Conservation (phyloP, 1,284 basidiomycete species). For the Wallemia ichthyophaga region DNA sequence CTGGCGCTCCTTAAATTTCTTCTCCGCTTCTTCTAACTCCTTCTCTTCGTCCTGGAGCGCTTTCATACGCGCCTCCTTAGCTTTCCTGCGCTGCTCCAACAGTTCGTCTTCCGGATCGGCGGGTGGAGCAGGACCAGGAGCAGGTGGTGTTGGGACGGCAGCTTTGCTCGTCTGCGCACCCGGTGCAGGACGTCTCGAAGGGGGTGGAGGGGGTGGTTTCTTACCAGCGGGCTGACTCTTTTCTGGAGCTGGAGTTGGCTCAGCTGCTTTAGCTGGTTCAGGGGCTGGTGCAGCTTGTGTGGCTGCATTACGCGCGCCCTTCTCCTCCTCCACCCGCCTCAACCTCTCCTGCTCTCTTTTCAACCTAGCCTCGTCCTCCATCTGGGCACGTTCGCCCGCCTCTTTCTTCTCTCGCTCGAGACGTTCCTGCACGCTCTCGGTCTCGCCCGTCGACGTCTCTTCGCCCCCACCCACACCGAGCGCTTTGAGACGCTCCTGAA, state of each 20-base stretch:
- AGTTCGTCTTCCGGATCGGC: neutral
- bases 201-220: neutral
- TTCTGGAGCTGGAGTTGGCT: conserved; percentile 4
- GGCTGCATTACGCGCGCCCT: conserved; percentile 18
- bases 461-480: conserved; percentile 35
- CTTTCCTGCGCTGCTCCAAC: conserved; percentile 1
- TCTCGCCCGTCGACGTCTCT: conserved; percentile 21
- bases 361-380: conserved; percentile 44
- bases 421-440: conserved; percentile 48
- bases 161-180: neutral
- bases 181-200: conserved; percentile 1
- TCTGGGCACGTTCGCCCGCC: conserved; percentile 43
- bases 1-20: neutral
- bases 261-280: conserved; percentile 3
- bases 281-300: conserved; percentile 3
- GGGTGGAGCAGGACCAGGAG: neutral
- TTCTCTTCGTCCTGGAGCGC: neutral
- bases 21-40: neutral
- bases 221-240: neutral
- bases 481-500: conserved; percentile 61
- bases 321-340: conserved; percentile 30
- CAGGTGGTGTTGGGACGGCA: neutral
- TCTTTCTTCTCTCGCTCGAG: conserved; percentile 54
- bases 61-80: conserved; percentile 4
- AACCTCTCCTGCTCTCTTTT: conserved; percentile 38